Evolutionary conservation across 2,329 filamentous ascomycete species (phyloP), one percentile per base, ranked within the genome.

Genomic region (Beauveria caledonica): DNA sequence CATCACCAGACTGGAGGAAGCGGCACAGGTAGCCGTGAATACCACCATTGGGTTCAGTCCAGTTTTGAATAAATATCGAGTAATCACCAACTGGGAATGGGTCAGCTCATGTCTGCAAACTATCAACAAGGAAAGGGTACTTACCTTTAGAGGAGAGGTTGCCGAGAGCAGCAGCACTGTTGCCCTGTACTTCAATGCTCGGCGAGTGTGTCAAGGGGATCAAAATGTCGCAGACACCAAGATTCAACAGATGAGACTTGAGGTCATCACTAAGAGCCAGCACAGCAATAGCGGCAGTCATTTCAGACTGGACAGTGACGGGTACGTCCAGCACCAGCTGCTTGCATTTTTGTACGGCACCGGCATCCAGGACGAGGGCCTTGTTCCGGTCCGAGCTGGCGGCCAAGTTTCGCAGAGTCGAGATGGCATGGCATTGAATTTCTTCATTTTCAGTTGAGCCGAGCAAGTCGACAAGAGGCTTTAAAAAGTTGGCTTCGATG

Each of bases 221-320:
- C 61, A 99, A 77, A 13, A 97, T 92, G 69, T 97, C 94, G 70
- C 97, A 97, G 1, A 99, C 93, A 23, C 93, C 94, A 2, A 97
- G 82, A 63, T 90, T 92, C 59, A 99, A 78, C 13, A 99, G 82
- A 70, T 96, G 90, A 5, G 89, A 86, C 76, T 99, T 99, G 62
- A 99, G 82, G 64, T 99, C 94, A 68, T 99, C 94, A 67, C 93
- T 97, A 56, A 99, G 78, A 19, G 94, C 94, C 64, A 99, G 81
- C 15, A 99, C 94, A 42, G 94, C 94, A 74, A 99, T 97, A 1
- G 94, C 94, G n/a, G 94, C 94, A 5, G 94, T 99, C 94, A 99
- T 99, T 74, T 99, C 94, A 2, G 92, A 97, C 72, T 99, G 94
- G 2, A 99, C 94, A 44, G 90, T 93, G 53, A 97, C 82, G 0